phyloP scores from a whole-genome alignment of 1,284 basidiomycete genomes.

The Lentinus polychrous region DNA sequence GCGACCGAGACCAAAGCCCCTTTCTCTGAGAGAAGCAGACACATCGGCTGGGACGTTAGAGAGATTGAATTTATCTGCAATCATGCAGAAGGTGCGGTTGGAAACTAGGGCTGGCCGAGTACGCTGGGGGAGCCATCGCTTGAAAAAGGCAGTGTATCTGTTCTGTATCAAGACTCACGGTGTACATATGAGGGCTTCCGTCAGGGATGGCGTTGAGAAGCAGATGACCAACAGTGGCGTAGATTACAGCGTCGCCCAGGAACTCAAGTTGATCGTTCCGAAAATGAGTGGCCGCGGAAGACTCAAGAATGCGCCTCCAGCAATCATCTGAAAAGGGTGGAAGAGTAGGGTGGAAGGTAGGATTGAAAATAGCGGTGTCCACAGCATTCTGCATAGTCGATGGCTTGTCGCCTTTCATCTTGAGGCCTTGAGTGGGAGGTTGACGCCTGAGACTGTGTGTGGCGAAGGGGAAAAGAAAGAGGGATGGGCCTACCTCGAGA shows the following conservation, averaged over 20 bases:
- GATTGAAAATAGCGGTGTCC: slow-evolving; percentile 15
- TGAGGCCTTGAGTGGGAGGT: background rate
- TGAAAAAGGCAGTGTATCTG: background rate
- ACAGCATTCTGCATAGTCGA: slow-evolving; percentile 22
- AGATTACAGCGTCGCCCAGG: slow-evolving; percentile 28
- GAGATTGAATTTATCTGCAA: slow-evolving; percentile 27
- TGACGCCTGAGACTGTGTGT: background rate
- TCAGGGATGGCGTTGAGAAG: slow-evolving; percentile 22
- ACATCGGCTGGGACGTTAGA: slow-evolving; percentile 20
- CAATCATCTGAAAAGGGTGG: slow-evolving; percentile 23
- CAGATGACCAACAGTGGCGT: slow-evolving; percentile 24
- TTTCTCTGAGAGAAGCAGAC: slow-evolving; percentile 16
- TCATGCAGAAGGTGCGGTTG: slow-evolving; percentile 24
- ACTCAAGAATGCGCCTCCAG: slow-evolving; percentile 20
- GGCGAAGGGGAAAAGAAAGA: background rate
- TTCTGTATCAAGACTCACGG: slow-evolving; percentile 20
- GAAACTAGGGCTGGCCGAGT: slow-evolving; percentile 21
- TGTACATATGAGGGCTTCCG: slow-evolving; percentile 23
- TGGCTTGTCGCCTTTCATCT: no score
- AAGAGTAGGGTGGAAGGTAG: slow-evolving; percentile 20
- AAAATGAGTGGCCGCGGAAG: slow-evolving; percentile 9
- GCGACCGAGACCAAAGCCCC: slow-evolving; percentile 22
- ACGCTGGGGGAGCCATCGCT: slow-evolving; percentile 10
- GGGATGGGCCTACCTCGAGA: background rate
- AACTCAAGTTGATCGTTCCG: slow-evolving; percentile 28